Evolutionary conservation across 2,329 filamentous ascomycete species (phyloP).

Genomic region (Dryadomyces quercivorus): DNA sequence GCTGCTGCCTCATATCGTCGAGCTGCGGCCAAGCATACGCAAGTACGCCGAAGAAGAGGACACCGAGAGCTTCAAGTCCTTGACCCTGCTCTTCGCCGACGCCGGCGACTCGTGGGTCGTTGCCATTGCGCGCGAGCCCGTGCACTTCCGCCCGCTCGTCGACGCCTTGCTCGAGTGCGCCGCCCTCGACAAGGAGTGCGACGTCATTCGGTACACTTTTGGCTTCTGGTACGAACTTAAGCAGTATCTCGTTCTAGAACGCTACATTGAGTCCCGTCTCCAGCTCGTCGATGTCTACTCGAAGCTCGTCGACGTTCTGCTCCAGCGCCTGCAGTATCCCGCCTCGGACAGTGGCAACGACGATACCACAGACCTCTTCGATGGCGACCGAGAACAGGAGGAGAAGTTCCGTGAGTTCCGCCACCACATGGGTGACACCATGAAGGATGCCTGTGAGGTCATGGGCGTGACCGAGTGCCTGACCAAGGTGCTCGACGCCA

Average conservation of each 20-base stretch:
- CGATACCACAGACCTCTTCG: slow-evolving; percentile 72
- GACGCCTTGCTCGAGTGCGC: slow-evolving; percentile 89
- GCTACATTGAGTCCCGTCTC: slow-evolving; percentile 71
- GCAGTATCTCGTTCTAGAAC: slow-evolving; percentile 84
- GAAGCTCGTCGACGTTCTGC: slow-evolving; percentile 82
- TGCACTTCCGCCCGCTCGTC: slow-evolving; percentile 72
- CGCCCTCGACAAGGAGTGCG: slow-evolving; percentile 72
- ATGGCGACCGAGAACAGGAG: slow-evolving; percentile 88
- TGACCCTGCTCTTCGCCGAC: slow-evolving; percentile 84
- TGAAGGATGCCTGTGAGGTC: slow-evolving; percentile 95
- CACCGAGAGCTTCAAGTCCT: slow-evolving; percentile 69
- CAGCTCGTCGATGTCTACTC: slow-evolving; percentile 73
- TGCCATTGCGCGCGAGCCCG: slow-evolving; percentile 72
- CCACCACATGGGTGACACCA: slow-evolving; percentile 92
- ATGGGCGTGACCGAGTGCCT: slow-evolving; percentile 89
- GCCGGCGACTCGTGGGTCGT: slow-evolving; percentile 93
- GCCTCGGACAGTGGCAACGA: slow-evolving; percentile 55
- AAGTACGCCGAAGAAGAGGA: slow-evolving; percentile 71
- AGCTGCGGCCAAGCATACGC: slow-evolving; percentile 63
- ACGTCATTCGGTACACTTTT: slow-evolving; percentile 89
- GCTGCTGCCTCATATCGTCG: slow-evolving; percentile 70
- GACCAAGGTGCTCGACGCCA: slow-evolving; percentile 73
- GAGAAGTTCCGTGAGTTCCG: slow-evolving; percentile 96
- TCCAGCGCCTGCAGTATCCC: slow-evolving; percentile 82
- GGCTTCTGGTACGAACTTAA: slow-evolving; percentile 98